Conservation (phyloP, 495 filamentous ascomycete species). For the Aspergillus cristatus region DNA sequence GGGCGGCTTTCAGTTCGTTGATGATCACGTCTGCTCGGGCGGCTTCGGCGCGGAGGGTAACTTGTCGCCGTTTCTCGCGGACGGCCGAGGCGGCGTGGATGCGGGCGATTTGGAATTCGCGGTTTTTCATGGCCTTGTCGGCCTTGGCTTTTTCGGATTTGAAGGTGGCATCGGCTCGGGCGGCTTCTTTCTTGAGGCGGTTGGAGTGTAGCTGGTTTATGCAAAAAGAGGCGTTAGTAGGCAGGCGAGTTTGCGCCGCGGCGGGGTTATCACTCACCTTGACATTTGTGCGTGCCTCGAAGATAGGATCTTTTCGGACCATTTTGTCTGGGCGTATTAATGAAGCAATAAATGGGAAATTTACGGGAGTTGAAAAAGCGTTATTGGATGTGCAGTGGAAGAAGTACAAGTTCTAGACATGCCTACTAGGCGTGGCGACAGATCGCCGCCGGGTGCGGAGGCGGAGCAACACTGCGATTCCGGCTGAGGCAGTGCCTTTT, state of each 20-base stretch:
- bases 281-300: constrained; percentile 44
- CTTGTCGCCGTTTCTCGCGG: constrained; percentile 39
- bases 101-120: constrained; percentile 41
- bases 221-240: background rate
- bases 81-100: constrained; percentile 40
- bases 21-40: constrained; percentile 41
- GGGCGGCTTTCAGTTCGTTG: constrained; percentile 41
- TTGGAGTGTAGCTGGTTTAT: constrained; percentile 35
- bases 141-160: constrained; percentile 42
- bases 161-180: constrained; percentile 36
- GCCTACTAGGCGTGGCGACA: too few species aligned
- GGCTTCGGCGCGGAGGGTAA: constrained; percentile 36
- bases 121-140: constrained; percentile 41
- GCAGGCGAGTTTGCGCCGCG: too few species aligned
- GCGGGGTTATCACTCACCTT: constrained; percentile 30
- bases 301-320: constrained; percentile 41
- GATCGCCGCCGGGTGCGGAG: too few species aligned
- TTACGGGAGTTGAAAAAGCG: too few species aligned
- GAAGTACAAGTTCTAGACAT: too few species aligned
- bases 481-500: too few species aligned
- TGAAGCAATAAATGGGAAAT: constrained; percentile 4
- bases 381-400: constrained; percentile 6
- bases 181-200: constrained; percentile 38
- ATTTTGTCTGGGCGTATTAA: constrained; percentile 22
- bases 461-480: too few species aligned